Percentiles rank a stretch among this genome's conserved stretches.
Evolutionary conservation across 1,284 basidiomycete genomes (phyloP).

Genomic region (Ceratobasidium sp.): DNA sequence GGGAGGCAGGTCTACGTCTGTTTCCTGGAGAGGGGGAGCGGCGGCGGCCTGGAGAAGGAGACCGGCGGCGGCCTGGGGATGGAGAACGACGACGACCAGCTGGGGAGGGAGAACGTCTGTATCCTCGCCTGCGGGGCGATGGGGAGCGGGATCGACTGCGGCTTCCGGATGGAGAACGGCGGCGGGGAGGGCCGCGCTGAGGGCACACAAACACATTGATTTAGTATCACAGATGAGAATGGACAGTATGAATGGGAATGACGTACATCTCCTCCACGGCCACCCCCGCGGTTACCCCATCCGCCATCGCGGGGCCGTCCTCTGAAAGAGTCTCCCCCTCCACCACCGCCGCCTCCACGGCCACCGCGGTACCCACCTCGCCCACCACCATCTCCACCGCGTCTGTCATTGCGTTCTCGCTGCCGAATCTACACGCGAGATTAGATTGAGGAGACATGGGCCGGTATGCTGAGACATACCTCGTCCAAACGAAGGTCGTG

Average conservation of each 20-base stretch:
- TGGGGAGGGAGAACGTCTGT: conserved; percentile 24
- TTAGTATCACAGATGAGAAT: background rate
- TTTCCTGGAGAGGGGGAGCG: conserved; percentile 29
- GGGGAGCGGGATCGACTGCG: conserved; percentile 16
- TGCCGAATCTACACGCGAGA: conserved; percentile 61
- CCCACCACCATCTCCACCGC: conserved; percentile 52
- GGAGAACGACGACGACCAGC: conserved; percentile 21
- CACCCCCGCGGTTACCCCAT: conserved; percentile 62
- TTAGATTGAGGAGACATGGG: background rate
- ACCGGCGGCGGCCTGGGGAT: conserved; percentile 4
- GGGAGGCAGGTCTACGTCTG: conserved; percentile 33
- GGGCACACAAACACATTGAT: background rate
- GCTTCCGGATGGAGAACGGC: conserved; percentile 30
- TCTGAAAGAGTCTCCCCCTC: conserved; percentile 54
- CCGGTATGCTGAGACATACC: conserved; percentile 9
- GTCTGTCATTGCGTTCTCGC: conserved; percentile 59
- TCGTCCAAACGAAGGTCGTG: conserved; percentile 70
- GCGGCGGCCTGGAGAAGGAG: conserved; percentile 5
- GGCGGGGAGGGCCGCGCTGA: conserved; percentile 24
- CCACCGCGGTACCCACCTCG: conserved; percentile 60
- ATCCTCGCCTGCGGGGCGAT: conserved; percentile 4
- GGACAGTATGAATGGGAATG: conserved; percentile 31
- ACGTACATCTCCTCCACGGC: conserved; percentile 56
- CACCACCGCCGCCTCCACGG: conserved; percentile 64
- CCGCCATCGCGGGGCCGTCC: conserved; percentile 52